Percentiles rank a stretch among this genome's conserved stretches.
These are phyloP conservation scores for Aureobasidium vineae DNA, from an alignment of 2,329 filamentous ascomycete genomes.

Conservation along the genomic window DNA sequence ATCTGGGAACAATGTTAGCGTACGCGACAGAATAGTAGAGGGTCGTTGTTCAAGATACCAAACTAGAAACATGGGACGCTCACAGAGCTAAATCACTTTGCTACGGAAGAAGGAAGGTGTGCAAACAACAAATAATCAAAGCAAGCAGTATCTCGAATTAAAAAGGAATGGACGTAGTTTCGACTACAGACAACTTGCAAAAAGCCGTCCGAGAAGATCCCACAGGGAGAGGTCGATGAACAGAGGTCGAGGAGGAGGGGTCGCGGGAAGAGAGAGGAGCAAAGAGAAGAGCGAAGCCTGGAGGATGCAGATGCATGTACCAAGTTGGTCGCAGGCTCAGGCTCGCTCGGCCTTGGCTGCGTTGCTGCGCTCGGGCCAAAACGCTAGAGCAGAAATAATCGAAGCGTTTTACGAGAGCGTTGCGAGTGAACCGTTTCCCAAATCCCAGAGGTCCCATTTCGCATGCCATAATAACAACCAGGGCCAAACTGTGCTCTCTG, in stretches of 20 bases:
- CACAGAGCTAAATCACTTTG: constrained; percentile 25
- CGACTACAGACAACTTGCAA: constrained; percentile 20
- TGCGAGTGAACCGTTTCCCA: not conserved
- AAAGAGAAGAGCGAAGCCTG: constrained; percentile 15
- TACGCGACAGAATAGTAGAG: not conserved
- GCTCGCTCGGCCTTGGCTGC: constrained; percentile 20
- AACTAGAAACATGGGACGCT: constrained; percentile 23
- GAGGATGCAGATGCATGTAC: constrained; percentile 24
- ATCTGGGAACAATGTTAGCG: constrained; percentile 3
- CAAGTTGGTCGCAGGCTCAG: constrained; percentile 20
- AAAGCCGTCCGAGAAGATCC: constrained; percentile 24
- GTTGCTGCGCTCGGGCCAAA: constrained; percentile 5
- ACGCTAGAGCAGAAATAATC: constrained; percentile 19
- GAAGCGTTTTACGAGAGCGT: constrained; percentile 18
- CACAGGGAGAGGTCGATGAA: constrained; percentile 6
- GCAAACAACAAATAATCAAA: constrained; percentile 27
- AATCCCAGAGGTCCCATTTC: not conserved
- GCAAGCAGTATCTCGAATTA: constrained; percentile 21
- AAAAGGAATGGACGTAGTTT: constrained; percentile 26
- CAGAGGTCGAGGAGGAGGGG: constrained; percentile 23
- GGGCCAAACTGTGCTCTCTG: not conserved
- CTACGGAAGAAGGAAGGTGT: constrained; percentile 15
- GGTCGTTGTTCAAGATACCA: not conserved
- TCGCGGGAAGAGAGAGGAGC: constrained; percentile 10
- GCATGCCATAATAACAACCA: constrained; percentile 10